Evolutionary conservation across 2,329 filamentous ascomycete genomes (phyloP).

Genomic region (Purpureocillium lavendulum): DNA sequence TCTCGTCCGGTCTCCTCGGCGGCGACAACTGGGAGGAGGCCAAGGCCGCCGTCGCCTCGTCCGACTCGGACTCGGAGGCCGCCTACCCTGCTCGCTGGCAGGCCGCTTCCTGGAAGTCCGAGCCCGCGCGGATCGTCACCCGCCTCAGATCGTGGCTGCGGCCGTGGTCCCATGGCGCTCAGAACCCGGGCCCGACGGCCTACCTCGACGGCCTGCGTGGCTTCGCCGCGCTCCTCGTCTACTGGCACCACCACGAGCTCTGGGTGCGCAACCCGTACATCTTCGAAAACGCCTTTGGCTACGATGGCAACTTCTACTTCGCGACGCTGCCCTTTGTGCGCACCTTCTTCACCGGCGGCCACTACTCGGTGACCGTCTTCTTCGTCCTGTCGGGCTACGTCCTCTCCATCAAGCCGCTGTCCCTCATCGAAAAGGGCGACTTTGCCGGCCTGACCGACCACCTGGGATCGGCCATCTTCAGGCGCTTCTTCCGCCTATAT

Average conservation of each 20-base stretch:
- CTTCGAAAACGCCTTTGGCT: slow-evolving; percentile 47
- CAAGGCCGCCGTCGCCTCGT: background rate
- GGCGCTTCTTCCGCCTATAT: slow-evolving; percentile 40
- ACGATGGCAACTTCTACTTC: slow-evolving; percentile 38
- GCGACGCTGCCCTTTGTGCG: slow-evolving; percentile 48
- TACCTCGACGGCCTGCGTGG: slow-evolving; percentile 56
- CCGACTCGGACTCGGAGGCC: background rate
- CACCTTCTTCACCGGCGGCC: slow-evolving; percentile 51
- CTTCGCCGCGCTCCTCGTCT: slow-evolving; percentile 59
- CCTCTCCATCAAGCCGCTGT: slow-evolving; percentile 40
- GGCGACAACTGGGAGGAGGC: background rate
- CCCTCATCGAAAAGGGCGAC: slow-evolving; percentile 35
- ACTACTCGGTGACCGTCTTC: slow-evolving; percentile 50
- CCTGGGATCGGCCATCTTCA: slow-evolving; percentile 37
- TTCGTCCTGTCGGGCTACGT: slow-evolving; percentile 53
- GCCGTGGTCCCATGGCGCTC: slow-evolving; percentile 4
- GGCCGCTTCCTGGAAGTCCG: slow-evolving; percentile 2
- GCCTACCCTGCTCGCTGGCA: background rate
- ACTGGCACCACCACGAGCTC: slow-evolving; percentile 51
- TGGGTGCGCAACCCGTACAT: slow-evolving; percentile 43
- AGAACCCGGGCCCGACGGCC: slow-evolving; percentile 40
- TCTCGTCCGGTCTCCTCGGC: background rate
- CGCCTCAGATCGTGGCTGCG: slow-evolving; percentile 2
- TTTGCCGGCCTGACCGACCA: slow-evolving; percentile 31
- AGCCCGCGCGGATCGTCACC: slow-evolving; percentile 1